These are phyloP conservation scores for Eleusine indica DNA, from an alignment of 176 grass and related monocot genomes.

Conservation along the genomic window DNA sequence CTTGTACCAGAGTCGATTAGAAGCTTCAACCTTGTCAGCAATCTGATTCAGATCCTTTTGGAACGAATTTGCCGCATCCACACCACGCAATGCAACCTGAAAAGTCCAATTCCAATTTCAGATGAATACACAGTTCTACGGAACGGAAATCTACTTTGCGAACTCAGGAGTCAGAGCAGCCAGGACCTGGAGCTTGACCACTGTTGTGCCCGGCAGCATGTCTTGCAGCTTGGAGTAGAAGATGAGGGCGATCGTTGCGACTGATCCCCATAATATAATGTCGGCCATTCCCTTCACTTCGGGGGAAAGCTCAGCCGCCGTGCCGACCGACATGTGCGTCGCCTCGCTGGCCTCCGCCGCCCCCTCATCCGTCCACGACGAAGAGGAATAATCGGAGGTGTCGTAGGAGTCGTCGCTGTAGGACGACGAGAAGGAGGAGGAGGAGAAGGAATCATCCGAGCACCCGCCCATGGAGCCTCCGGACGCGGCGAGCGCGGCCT, in stretches of 20 bases:
- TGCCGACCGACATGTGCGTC: slow-evolving; percentile 30
- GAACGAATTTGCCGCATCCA: slow-evolving; percentile 20
- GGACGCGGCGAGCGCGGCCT: slow-evolving; percentile 38
- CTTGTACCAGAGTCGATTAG: slow-evolving; percentile 34
- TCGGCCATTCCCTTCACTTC: not conserved
- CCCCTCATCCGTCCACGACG: not conserved
- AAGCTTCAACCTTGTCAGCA: slow-evolving; percentile 33
- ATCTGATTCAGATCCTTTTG: slow-evolving; percentile 42
- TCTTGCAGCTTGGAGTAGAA: not conserved
- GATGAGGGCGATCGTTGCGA: not conserved
- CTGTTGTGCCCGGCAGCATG: not conserved
- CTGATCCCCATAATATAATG: not conserved
- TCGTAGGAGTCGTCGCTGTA: too few species aligned
- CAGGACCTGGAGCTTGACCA: slow-evolving; percentile 43
- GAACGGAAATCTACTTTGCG: too few species aligned
- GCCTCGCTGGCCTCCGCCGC: not conserved
- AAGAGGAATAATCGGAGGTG: not conserved
- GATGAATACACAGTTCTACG: not conserved
- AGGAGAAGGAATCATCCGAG: too few species aligned
- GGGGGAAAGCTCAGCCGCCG: not conserved
- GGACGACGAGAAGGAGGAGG: not conserved
- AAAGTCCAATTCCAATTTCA: not conserved
- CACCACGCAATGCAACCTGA: slow-evolving; percentile 23
- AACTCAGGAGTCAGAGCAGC: not conserved
- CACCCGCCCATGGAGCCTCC: slow-evolving; percentile 39